A percentile compares a stretch with the other conserved stretches of the same genome.
Evolutionary conservation across 2,329 filamentous ascomycete genomes (phyloP).

Genomic region (Fusarium tupiense): DNA sequence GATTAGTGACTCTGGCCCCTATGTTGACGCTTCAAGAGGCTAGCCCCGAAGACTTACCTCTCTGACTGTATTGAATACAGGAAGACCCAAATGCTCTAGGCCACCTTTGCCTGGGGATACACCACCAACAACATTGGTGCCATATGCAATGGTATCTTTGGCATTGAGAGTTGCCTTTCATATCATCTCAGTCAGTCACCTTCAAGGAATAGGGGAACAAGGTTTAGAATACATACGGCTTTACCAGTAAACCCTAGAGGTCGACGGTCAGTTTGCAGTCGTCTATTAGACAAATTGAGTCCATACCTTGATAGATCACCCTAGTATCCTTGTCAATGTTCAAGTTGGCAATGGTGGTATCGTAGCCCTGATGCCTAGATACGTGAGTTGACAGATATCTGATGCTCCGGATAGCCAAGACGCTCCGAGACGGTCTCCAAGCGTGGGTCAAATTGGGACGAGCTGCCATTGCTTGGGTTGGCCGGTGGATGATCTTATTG

Average conservation of each 20-base stretch:
- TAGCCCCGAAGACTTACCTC: too few relatives aligned
- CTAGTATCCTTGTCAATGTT: not conserved
- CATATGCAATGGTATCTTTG: conserved; percentile 51
- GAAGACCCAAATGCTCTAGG: conserved; percentile 46
- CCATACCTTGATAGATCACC: conserved; percentile 50
- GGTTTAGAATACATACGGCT: conserved; percentile 42
- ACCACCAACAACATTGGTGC: conserved; percentile 51
- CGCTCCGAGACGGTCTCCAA: not conserved
- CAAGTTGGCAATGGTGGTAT: not conserved
- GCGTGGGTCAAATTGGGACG: not conserved
- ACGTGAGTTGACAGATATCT: not conserved
- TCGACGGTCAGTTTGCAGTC: rapidly evolving
- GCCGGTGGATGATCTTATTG: not conserved
- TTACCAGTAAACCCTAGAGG: conserved; percentile 51
- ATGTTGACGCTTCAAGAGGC: too few relatives aligned
- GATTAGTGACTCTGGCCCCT: too few relatives aligned
- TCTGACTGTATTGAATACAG: conserved; percentile 49
- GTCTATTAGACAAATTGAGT: not conserved
- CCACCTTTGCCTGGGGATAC: conserved; percentile 52
- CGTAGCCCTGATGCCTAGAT: not conserved
- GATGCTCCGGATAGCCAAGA: not conserved
- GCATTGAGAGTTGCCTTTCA: conserved; percentile 51
- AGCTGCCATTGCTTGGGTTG: not conserved
- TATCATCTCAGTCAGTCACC: not conserved
- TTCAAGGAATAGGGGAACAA: too few relatives aligned